phyloP scores from a whole-genome alignment of 1,139 yeast species.

The Meyerozyma sp. region DNA sequence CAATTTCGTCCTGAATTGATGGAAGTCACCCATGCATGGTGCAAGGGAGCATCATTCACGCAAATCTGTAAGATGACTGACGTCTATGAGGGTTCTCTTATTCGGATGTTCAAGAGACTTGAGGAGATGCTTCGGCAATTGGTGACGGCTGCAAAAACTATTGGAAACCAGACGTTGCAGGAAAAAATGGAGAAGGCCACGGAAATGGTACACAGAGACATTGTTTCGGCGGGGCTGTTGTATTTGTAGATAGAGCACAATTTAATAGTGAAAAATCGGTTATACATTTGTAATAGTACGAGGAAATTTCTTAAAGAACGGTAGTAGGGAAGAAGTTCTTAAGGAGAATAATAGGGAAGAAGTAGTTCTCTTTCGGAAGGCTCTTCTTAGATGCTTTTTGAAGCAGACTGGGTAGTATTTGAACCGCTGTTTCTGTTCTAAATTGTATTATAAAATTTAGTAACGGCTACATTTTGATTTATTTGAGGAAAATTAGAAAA shows the following conservation, averaged over 20 bases:
- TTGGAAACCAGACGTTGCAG: constrained; percentile 82
- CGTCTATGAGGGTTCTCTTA: constrained; percentile 94
- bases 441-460: no score
- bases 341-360: no score
- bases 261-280: not conserved
- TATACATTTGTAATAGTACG: no score
- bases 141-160: constrained; percentile 85
- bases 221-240: constrained; percentile 93
- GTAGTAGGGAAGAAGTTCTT: no score
- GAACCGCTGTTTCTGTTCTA: no score
- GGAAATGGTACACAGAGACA: constrained; percentile 87
- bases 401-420: no score
- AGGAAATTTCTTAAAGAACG: no score
- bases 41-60: constrained; percentile 91
- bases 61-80: constrained; percentile 98
- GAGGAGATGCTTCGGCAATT: constrained; percentile 91
- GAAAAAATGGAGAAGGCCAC: constrained; percentile 85
- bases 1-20: constrained; percentile 86
- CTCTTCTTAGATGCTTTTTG: no score
- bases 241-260: constrained; percentile 43
- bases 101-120: constrained; percentile 87
- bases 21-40: constrained; percentile 98
- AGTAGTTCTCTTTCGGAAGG: no score
- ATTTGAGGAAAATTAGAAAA: no score
- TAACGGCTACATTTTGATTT: no score